These are phyloP conservation scores for Malassezia furfur DNA, from an alignment of 1,284 basidiomycete genomes.

Conservation along the genomic window DNA sequence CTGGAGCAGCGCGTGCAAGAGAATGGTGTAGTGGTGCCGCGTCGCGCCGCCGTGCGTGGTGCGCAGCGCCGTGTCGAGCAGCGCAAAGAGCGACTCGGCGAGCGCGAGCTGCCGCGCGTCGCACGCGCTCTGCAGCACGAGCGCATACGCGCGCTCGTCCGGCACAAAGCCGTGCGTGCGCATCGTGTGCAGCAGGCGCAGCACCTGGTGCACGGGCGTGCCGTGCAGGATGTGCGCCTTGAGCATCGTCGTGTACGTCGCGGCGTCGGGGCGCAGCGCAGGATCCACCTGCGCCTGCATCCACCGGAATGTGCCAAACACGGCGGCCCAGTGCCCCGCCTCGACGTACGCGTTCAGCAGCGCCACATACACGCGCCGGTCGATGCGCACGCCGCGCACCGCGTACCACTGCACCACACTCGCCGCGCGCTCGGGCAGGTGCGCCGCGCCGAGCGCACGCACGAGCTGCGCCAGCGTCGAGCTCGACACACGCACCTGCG, in stretches of 20 bases:
- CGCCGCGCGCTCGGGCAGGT: slow-evolving; percentile 9
- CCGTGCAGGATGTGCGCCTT: slow-evolving; percentile 75
- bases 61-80: slow-evolving; percentile 24
- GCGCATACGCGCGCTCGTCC: slow-evolving; percentile 61
- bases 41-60: slow-evolving; percentile 37
- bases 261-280: slow-evolving; percentile 24
- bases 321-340: slow-evolving; percentile 67
- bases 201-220: slow-evolving; percentile 63
- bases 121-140: slow-evolving; percentile 73
- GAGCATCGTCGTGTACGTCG: slow-evolving; percentile 58
- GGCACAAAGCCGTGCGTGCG: slow-evolving; percentile 55
- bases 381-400: slow-evolving; percentile 1
- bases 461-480: slow-evolving; percentile 5
- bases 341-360: slow-evolving; percentile 78
- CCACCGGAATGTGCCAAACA: slow-evolving; percentile 64
- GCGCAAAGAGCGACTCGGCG: slow-evolving; percentile 59
- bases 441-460: slow-evolving; percentile 11
- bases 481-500: slow-evolving; percentile 1
- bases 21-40: slow-evolving; percentile 65
- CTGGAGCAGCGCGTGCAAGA: slow-evolving; percentile 70
- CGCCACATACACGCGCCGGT: slow-evolving; percentile 50
- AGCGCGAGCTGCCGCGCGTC: slow-evolving; percentile 62
- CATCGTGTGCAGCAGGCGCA: slow-evolving; percentile 60
- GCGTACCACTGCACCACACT: slow-evolving; percentile 5
- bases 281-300: slow-evolving; percentile 47